Evolutionary conservation across 2,329 filamentous ascomycete species (phyloP), one percentile per base, ranked within the genome.

Genomic region (Alternaria sp.): DNA sequence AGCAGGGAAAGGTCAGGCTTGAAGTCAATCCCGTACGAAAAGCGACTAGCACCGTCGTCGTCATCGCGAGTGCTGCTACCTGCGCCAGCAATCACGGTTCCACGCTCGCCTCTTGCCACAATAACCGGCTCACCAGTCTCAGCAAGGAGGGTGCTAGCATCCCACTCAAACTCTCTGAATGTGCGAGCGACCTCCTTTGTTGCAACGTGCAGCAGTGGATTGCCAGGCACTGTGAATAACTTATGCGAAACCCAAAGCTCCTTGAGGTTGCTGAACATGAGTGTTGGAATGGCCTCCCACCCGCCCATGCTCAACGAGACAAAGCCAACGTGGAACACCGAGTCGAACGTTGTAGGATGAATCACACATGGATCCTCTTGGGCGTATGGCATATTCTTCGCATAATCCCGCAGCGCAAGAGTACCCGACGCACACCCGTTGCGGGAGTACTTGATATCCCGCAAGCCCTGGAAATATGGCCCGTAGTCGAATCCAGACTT

Each of bases 391-490:
- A 60, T 60, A 6, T 32, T 48, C 49, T 54, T 43, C 25, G 50
- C 57, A 54, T 54, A 54, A 1, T 59, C 50, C 1, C 57, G 40
- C 3, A 54, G 57, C 11, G 57, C 57, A 46, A 59, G 46, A 40
- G 50, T 59, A 22, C 48, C 57, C 6, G 57, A 48, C 2, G 57
- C 57, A 43, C 46, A 52, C 2, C 57, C 57, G 12, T 53, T 54
- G 25, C 57, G 57, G 3, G 48, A 53, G 52, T 53, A 66, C 43
- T 44, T 30, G n/a, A 64, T 53, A 11, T 64, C 49, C 2, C 34
- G n/a, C 45, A 66, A 41, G 20, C 57, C 36, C 20, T 66, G 64
- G 32, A 66, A 66, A 12, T 40, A 46, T 2, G 64, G 64, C 1
- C 64, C 64, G 40, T 65, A 66, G 8, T 65, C 55, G 6, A 65